Conservation (phyloP, 495 filamentous ascomycete species). For the Neurospora africana region DNA sequence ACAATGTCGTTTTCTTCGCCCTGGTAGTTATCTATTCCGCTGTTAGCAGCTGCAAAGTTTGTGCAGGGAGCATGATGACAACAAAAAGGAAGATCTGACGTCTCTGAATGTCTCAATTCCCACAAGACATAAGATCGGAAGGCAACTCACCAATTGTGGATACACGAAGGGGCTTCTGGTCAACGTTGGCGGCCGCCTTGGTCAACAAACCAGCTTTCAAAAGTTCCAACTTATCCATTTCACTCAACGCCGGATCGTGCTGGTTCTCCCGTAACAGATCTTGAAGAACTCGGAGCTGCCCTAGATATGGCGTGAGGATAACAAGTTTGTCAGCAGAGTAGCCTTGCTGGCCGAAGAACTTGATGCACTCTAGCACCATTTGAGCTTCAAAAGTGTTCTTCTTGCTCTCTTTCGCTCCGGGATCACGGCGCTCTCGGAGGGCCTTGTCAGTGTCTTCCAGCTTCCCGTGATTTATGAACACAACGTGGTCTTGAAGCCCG, state of each 20-base stretch:
- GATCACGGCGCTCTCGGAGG: constrained; percentile 43
- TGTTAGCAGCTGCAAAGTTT: neutral
- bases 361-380: constrained; percentile 56
- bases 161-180: constrained; percentile 44
- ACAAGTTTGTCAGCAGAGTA: constrained; percentile 59
- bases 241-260: constrained; percentile 50
- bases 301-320: constrained; percentile 64
- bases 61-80: neutral
- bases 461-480: constrained; percentile 56
- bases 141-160: constrained; percentile 53
- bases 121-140: neutral
- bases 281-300: constrained; percentile 52
- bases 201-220: constrained; percentile 52
- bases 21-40: constrained; percentile 59
- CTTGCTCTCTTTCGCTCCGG: constrained; percentile 40
- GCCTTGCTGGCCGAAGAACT: constrained; percentile 66
- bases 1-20: constrained; percentile 74
- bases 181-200: constrained; percentile 38
- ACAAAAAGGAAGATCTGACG: neutral
- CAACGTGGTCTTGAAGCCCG: constrained; percentile 45
- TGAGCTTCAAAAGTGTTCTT: constrained; percentile 59
- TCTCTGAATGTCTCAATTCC: neutral
- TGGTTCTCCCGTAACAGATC: constrained; percentile 40
- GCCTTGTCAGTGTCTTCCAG: constrained; percentile 35
- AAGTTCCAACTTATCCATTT: constrained; percentile 54